Evolutionary conservation across 768 basidiomycete genomes (phyloP).

Genomic region (Rubroboletus satanas): DNA sequence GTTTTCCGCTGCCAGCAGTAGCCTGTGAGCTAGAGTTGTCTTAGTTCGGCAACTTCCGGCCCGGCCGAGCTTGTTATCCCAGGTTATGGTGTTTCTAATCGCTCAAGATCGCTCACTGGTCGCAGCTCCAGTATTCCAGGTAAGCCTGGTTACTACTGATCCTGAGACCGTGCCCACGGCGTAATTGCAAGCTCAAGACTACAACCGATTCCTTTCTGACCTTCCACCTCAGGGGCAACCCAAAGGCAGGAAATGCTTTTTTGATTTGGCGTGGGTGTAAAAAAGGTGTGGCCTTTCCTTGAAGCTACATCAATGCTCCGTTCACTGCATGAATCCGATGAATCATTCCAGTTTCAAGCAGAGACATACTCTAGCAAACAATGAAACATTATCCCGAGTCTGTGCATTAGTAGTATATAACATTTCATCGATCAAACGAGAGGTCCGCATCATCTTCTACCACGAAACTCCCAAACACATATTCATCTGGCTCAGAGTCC

Average conservation of each 20-base stretch:
- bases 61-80: not conserved
- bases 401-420: slow-evolving; percentile 6
- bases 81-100: no score
- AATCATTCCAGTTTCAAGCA: not conserved
- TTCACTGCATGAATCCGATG: not conserved
- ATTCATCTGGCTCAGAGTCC: slow-evolving; percentile 56
- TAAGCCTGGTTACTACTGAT: not conserved
- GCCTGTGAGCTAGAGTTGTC: no score
- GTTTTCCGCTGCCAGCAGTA: not conserved
- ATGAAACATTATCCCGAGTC: slow-evolving; percentile 4
- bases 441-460: slow-evolving; percentile 76
- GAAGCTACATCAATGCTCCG: not conserved
- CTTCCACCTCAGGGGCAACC: not conserved
- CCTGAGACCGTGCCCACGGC: not conserved
- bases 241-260: not conserved
- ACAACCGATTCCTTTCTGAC: not conserved
- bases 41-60: slow-evolving; percentile 14
- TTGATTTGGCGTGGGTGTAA: not conserved
- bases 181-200: not conserved
- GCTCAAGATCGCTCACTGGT: no score
- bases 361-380: not conserved
- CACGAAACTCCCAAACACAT: slow-evolving; percentile 73
- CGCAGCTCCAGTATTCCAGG: not conserved
- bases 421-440: slow-evolving; percentile 34
- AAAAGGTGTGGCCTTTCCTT: not conserved